Base-by-base conservation (phyloP, 306 rosid species). In the Dicorynia guianensis region DNA sequence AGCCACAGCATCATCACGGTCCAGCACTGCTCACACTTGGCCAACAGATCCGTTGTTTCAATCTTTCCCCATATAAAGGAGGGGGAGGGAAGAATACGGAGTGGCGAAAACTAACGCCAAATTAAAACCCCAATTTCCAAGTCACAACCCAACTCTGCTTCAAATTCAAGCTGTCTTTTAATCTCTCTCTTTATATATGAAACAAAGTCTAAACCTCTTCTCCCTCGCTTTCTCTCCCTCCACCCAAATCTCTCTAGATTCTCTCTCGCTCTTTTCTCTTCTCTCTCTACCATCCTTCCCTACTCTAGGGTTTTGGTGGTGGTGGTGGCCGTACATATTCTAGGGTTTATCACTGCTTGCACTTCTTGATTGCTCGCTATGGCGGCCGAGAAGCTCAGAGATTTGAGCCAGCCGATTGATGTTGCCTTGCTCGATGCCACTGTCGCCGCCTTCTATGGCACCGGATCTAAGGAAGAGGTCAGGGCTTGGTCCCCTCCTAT, bases 401-500 rank as follows among this genome's bases (percentile, higher is more conserved):
- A 96, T 87, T 92, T 96, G 90, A 84, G 89, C 65, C 93, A 90
- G 48, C 99, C 98, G 58, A 90, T 96, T 69, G 98, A 96, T 56
- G 99, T 96, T 9, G 76, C 84, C 1, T 60, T 90, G 58, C 99
- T 96, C 59, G 99, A 96, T 71, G 98, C 99, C 61, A 96, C 99
- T 74, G 99, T 96, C 33, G 84, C 96, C 10, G 99, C 99, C 82
- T 96, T 96, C 86, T 96, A 96, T 71, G 99, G 99, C 82, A 96
- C 99, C 74, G 99, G 98, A 96, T 96, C 99, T 92, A 96, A 92
- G 80, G 93, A 86, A 79, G 97, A 96, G 97, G 99, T 89, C 50
- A 76, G 79, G 14, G 52, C 19, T 67, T 68, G 65, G 33, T 39
- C 11, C 34, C 55, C 25, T 19, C 71, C 47, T 52, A 5, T 11